phyloP scores from a whole-genome alignment of 805 yeast species.

The Torulaspora maleeae region DNA sequence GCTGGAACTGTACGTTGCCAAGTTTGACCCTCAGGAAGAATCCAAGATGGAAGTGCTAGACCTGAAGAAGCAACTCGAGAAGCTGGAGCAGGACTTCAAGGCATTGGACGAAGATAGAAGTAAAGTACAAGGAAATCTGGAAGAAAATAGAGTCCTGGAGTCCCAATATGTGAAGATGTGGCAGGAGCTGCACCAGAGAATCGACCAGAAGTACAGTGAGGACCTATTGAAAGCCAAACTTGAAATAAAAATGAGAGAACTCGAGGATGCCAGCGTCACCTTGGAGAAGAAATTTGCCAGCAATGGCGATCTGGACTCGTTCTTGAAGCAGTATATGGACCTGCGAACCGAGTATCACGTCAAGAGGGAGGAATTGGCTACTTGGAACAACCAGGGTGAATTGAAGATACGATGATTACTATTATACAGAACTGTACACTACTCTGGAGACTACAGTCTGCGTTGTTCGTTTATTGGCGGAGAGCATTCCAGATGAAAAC shows the following conservation, averaged over 20 bases:
- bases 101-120: slow-evolving; percentile 27
- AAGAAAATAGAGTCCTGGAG: slow-evolving; percentile 28
- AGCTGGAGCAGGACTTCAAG: slow-evolving; percentile 22
- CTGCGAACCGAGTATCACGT: slow-evolving; percentile 43
- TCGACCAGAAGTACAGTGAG: slow-evolving; percentile 39
- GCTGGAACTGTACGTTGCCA: slow-evolving; percentile 21
- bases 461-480: slow-evolving; percentile 1
- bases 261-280: slow-evolving; percentile 26
- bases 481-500: slow-evolving; percentile 78
- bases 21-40: slow-evolving; percentile 22
- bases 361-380: slow-evolving; percentile 43
- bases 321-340: slow-evolving; percentile 41
- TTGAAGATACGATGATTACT: slow-evolving; percentile 10
- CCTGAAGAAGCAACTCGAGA: slow-evolving; percentile 15
- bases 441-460: not conserved
- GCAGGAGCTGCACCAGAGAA: slow-evolving; percentile 36
- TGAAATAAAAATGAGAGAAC: slow-evolving; percentile 30
- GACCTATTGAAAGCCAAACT: slow-evolving; percentile 34
- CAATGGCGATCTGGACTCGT: slow-evolving; percentile 35
- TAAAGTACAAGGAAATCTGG: slow-evolving; percentile 27
- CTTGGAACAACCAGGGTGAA: slow-evolving; percentile 37
- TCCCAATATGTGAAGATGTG: slow-evolving; percentile 34
- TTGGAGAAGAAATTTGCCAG: slow-evolving; percentile 17
- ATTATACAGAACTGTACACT: not conserved
- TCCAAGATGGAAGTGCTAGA: slow-evolving; percentile 8